phyloP scores from a whole-genome alignment of 2,329 filamentous ascomycete genomes.

The Penicillium olsonii region DNA sequence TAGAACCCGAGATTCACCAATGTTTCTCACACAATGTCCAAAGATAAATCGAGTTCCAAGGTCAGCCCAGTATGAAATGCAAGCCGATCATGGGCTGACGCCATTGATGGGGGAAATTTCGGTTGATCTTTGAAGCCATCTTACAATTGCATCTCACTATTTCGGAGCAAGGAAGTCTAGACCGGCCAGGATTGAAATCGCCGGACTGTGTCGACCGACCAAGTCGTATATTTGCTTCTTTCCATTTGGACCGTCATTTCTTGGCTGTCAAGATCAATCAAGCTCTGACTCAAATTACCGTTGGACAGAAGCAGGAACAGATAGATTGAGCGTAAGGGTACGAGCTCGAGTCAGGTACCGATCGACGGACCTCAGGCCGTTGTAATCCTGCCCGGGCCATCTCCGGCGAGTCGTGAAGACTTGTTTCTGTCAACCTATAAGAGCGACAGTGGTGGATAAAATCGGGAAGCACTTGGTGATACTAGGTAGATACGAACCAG shows the following conservation, averaged over 20 bases:
- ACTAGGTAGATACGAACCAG: background rate
- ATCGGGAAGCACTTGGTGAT: background rate
- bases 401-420: conserved; percentile 2
- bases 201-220: conserved; percentile 5
- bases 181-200: conserved; percentile 24
- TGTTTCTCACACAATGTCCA: background rate
- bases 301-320: conserved; percentile 14
- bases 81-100: conserved; percentile 15
- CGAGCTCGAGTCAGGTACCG: conserved; percentile 24
- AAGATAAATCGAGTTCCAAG: background rate
- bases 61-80: background rate
- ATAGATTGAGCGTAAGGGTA: conserved; percentile 13
- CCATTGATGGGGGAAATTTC: conserved; percentile 8
- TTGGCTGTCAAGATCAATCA: conserved; percentile 5
- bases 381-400: conserved; percentile 7
- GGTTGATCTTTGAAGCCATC: conserved; percentile 1
- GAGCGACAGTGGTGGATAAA: background rate
- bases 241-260: conserved; percentile 1
- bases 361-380: conserved; percentile 13
- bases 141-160: conserved; percentile 2
- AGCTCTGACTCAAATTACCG: conserved; percentile 6
- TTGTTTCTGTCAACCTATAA: background rate
- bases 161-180: conserved; percentile 27
- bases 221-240: conserved; percentile 21
- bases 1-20: background rate